These are phyloP conservation scores for Sicyos baderoa DNA, from an alignment of 306 rosid genomes.

Conservation along the genomic window DNA sequence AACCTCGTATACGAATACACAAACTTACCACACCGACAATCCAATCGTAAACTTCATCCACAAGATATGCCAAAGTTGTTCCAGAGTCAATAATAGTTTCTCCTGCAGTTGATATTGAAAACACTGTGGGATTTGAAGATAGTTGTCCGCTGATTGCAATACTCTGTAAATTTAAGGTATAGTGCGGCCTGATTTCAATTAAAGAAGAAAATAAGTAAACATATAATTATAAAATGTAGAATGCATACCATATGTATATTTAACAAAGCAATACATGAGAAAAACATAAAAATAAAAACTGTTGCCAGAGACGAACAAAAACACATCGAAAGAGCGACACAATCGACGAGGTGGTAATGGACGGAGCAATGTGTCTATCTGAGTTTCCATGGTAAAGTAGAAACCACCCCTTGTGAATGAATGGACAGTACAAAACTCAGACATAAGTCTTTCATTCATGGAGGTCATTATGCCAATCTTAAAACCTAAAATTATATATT, in stretches of 20 bases:
- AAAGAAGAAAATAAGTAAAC: background rate
- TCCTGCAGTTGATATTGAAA: constrained; percentile 50
- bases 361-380: background rate
- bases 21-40: constrained; percentile 65
- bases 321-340: background rate
- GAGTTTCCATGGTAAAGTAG: background rate
- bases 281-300: background rate
- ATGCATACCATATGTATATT: background rate
- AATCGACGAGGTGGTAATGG: background rate
- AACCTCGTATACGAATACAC: background rate
- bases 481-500: too few relatives aligned
- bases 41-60: constrained; percentile 82
- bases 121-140: constrained; percentile 52
- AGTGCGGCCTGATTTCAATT: constrained; percentile 58
- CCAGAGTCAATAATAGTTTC: constrained; percentile 89
- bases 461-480: background rate
- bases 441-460: background rate
- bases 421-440: background rate
- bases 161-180: constrained; percentile 71
- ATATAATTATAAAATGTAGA: background rate
- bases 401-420: background rate
- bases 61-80: constrained; percentile 81
- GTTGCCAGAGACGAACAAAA: background rate
- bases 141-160: constrained; percentile 70
- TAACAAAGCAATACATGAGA: background rate